Conservation (phyloP, 108 stramenopile species). For the Licmophora abbreviata region DNA sequence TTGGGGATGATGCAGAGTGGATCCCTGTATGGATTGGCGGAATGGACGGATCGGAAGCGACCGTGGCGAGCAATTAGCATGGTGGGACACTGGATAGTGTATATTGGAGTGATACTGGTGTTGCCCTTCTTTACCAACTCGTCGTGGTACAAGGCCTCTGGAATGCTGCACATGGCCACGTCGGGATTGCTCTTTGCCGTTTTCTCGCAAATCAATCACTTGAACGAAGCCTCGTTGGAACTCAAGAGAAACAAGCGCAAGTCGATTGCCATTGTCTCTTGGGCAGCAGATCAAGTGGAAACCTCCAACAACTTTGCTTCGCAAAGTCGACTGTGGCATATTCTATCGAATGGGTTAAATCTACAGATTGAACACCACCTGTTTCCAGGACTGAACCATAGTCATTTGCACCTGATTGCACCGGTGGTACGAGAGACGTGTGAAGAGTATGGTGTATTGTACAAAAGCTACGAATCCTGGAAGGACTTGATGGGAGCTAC, state of each 20-base stretch:
- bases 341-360: conserved; percentile 55
- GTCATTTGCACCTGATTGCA: conserved; percentile 73
- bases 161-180: conserved; percentile 24
- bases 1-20: conserved; percentile 23
- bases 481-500: conserved; percentile 30
- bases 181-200: conserved; percentile 52
- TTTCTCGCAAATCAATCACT: conserved; percentile 55
- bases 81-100: conserved; percentile 23
- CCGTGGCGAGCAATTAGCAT: conserved; percentile 16
- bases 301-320: conserved; percentile 59
- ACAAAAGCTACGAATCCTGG: conserved; percentile 45
- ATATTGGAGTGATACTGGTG: conserved; percentile 26
- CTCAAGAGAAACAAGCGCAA: neutral
- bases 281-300: conserved; percentile 55
- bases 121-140: conserved; percentile 23
- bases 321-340: conserved; percentile 25
- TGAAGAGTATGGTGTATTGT: conserved; percentile 51
- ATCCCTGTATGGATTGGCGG: conserved; percentile 29
- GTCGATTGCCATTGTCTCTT: conserved; percentile 9
- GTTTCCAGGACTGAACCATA: conserved; percentile 55
- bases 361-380: conserved; percentile 63
- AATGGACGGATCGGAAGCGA: conserved; percentile 26
- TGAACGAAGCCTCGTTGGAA: conserved; percentile 42
- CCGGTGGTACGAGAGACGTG: conserved; percentile 65
- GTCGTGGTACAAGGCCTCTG: conserved; percentile 12